Evolutionary conservation across 2,329 filamentous ascomycete genomes (phyloP), one percentile per base, ranked within the genome.

Genomic region (Sporothrix mexicana): DNA sequence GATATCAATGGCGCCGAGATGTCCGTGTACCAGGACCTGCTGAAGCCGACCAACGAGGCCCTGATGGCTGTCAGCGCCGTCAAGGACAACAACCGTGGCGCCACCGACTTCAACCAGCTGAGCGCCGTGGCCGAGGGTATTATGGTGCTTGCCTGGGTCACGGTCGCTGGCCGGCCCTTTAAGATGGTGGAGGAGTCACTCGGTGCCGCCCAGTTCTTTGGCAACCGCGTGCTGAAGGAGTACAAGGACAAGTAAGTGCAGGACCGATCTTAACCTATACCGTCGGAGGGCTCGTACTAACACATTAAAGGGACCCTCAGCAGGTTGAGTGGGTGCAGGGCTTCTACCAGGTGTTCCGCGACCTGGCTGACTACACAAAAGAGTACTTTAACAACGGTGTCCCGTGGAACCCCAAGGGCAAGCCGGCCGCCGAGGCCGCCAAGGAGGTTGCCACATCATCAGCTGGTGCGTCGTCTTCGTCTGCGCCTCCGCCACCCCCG

Each of bases 221-320:
- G 96, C 47, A 98, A 99, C 84, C 90, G 95, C 77, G 93, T 99
- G 51, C 84, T 98, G 77, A 97, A 94, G 83, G 92, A 97, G 78
- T 91, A 92, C 82, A 98, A 97, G 83, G 95, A 89, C 70, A 89
- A 87, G 85, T 85, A 77, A 49, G 81, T 49, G 30, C 30, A 36
- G 30, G 2, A 36, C 30, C 30, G 2, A 36, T 36, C 3, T 5
- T 7, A 36, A 7, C 30, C 2, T 36, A 36, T 36, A 36, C 30
- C 3, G 30, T 36, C 3, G 30, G 30, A 36, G 30, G 30, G 7
- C 3, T 23, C 36, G 15, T 67, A 53, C 64, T 69, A 62, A 62
- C 8, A 15, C 15, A 41, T 5, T 2, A 17, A 69, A 96, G 93
- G 84, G 93, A 95, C 78, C 87, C 88, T 72, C 89, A 90, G 78